Base-by-base conservation (phyloP, 192 early-diverging fungal genomes). In the Coemansia sp. region DNA sequence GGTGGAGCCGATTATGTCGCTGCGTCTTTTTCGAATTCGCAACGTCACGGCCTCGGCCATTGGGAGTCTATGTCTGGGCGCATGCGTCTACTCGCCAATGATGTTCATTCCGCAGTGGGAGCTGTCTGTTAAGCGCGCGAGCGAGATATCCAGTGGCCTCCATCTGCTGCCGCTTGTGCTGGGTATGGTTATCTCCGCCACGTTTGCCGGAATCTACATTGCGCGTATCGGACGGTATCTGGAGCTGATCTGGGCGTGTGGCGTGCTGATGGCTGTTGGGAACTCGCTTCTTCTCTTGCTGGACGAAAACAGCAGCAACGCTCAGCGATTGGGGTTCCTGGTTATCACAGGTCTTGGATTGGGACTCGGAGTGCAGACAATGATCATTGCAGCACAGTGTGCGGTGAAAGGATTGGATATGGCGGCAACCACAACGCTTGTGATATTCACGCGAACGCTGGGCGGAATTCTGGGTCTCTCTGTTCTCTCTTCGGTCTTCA, bases 81-180 rank as follows among this genome's bases (percentile, higher is more conserved):
- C 75, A 5, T 78, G 75, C 32, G 86, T 85, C 46, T 90, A 88
- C 64, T 63, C 84, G n/a, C 90, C 91, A 39, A 45, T 91, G 11
- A 87, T 85, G 71, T 77, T 69, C 84, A 85, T 81, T 79, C 88
- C 80, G 70, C 90, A 70, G 85, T 93, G 57, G 80, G 88, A 70
- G 88, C 66, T 77, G n/a, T 59, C 80, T 81, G 75, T 83, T 8
- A 71, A 76, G 55, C 71, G 42, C 49, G 71, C 86, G 19, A 69
- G 87, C 16, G 91, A 95, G 13, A 91, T 89, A 1, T 14, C 72
- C 11, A 85, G 91, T 16, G 95, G 94, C 13, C 43, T 98, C 20
- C 84, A 90, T 53, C 69, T 90, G 37, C 75, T 98, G 25, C 93
- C 95, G 1, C 59, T 94, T 40, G 87, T 96, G 65, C 59, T 90